A percentile compares a stretch with the other conserved stretches of the same genome.
phyloP scores from a whole-genome alignment of 768 basidiomycete genomes.

The Nidularia pulvinata region DNA sequence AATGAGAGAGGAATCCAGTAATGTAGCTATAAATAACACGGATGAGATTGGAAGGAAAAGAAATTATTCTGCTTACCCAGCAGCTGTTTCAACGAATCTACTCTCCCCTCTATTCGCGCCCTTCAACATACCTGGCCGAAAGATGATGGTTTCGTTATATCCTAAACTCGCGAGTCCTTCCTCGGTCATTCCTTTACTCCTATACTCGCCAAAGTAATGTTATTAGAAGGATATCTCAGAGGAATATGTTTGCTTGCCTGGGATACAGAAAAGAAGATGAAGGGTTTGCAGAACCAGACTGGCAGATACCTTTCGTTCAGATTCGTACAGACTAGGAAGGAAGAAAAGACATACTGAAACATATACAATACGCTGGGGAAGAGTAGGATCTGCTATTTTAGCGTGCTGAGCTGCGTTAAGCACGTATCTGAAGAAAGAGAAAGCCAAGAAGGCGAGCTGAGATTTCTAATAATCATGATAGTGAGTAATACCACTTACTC shows the following conservation, averaged over 20 bases:
- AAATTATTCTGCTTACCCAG: conserved; percentile 30
- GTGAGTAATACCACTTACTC: conserved; percentile 39
- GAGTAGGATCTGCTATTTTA: conserved; percentile 38
- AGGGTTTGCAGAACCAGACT: conserved; percentile 51
- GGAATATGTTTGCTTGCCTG: conserved; percentile 24
- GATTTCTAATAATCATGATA: neutral
- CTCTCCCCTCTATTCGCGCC: conserved; percentile 42
- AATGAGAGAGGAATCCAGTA: conserved; percentile 28
- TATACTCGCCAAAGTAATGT: conserved; percentile 13
- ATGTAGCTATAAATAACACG: conserved; percentile 25
- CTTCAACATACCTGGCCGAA: conserved; percentile 59
- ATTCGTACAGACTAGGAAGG: neutral
- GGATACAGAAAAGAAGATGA: conserved; percentile 51
- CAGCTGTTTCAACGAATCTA: conserved; percentile 36
- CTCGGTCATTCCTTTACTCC: conserved; percentile 80
- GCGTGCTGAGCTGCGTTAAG: conserved; percentile 71
- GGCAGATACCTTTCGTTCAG: neutral
- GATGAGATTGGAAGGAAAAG: neutral
- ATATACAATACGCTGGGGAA: conserved; percentile 66
- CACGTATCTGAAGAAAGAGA: conserved; percentile 53
- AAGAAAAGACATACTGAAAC: conserved; percentile 51
- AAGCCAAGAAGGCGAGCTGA: neutral
- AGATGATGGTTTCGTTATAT: conserved; percentile 69
- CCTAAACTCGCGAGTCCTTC: conserved; percentile 63
- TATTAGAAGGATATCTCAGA: neutral